A percentile compares a stretch with the other conserved stretches of the same genome.
Evolutionary conservation across 2,329 filamentous ascomycete genomes (phyloP).

Genomic region (Aspergillus texensis): DNA sequence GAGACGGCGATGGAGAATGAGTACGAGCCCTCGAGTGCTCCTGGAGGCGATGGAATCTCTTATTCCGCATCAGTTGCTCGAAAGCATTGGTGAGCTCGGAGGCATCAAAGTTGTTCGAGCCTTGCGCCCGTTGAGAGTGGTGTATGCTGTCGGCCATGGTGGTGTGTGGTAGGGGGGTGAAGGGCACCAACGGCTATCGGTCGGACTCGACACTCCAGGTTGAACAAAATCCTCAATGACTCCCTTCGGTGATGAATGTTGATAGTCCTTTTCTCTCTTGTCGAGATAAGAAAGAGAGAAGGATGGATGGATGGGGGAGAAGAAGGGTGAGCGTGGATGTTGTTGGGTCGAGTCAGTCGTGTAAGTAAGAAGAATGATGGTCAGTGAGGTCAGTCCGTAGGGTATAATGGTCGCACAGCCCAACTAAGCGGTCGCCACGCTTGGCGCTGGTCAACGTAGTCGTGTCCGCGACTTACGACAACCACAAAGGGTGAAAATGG

Average conservation of each 20-base stretch:
- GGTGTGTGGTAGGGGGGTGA: conserved; percentile 25
- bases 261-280: neutral
- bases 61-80: conserved; percentile 81
- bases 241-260: neutral
- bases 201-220: conserved; percentile 27
- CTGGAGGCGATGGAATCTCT: conserved; percentile 81
- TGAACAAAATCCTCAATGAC: conserved; percentile 17
- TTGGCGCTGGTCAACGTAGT: conserved; percentile 27
- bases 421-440: conserved; percentile 30
- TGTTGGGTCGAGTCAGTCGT: conserved; percentile 9
- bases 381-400: conserved; percentile 10
- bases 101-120: conserved; percentile 65
- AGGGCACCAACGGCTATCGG: conserved; percentile 28
- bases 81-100: conserved; percentile 80
- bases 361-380: conserved; percentile 4
- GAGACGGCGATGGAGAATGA: conserved; percentile 59
- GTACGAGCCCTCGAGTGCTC: conserved; percentile 62
- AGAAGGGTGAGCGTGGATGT: conserved; percentile 7
- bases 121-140: conserved; percentile 34
- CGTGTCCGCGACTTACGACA: conserved; percentile 29
- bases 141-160: conserved; percentile 44
- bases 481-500: conserved; percentile 9
- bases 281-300: neutral
- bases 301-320: neutral
- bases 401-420: conserved; percentile 27